phyloP scores from a whole-genome alignment of 176 grass and related monocot genomes.

The Puya raimondii region DNA sequence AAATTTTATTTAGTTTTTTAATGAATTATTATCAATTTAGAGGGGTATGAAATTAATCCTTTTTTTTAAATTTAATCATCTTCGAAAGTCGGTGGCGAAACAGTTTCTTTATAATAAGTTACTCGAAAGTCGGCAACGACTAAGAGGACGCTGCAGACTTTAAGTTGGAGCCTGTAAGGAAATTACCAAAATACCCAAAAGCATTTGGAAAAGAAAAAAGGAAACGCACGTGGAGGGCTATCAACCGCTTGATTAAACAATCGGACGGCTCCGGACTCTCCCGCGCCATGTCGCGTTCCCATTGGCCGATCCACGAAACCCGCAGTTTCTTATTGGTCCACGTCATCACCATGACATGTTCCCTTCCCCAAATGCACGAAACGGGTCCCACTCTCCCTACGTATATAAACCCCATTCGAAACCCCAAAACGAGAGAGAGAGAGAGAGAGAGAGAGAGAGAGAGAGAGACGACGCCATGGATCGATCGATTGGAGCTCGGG shows the following conservation, averaged over 20 bases:
- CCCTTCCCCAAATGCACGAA: conserved; percentile 21
- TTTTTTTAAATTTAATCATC: no score
- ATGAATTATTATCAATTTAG: no score
- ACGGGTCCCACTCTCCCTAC: background rate
- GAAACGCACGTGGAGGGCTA: background rate
- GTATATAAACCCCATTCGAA: conserved; percentile 27
- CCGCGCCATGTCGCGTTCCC: background rate
- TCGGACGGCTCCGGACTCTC: background rate
- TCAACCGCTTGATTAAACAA: background rate
- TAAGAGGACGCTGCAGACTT: no score
- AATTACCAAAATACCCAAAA: no score
- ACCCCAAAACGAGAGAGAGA: background rate
- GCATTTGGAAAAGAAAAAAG: no score
- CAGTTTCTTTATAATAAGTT: no score
- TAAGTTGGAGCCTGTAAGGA: no score
- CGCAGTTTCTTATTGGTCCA: conserved; percentile 16
- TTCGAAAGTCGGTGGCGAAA: no score
- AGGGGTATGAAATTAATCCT: no score
- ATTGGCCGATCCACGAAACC: background rate
- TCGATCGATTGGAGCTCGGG: conserved; percentile 30
- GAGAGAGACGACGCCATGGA: conserved; percentile 16
- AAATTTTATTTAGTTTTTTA: no score
- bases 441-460: background rate
- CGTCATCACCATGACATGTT: conserved; percentile 30
- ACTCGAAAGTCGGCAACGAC: no score